Evolutionary conservation across 805 yeast genomes (phyloP), one percentile per base, ranked within the genome.

Genomic region (Candida argentea): DNA sequence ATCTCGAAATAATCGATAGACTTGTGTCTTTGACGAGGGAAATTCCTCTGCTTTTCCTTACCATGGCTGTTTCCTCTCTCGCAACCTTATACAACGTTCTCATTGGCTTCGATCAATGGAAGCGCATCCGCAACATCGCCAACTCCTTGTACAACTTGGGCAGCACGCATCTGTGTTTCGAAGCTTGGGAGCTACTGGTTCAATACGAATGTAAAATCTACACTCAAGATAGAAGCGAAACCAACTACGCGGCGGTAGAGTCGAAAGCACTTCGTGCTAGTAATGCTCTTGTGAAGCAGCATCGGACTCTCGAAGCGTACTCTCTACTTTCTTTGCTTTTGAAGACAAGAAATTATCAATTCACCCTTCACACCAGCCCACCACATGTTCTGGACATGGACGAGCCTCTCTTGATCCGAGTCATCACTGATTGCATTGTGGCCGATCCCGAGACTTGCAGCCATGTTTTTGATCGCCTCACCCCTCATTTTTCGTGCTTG

Each of bases 101-200:
- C n/a, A 26, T 33, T 12, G 25, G 34, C 5, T 39, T 45, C 26
- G 55, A 46, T 18, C 63, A 55, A 20, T 29, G 25, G 12, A 67
- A 63, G 35, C 43, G 76, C 31, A 42, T 66, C 5, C 50, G 59
- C 27, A 70, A 69, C 38, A 35, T 71, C 3, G 61, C 74, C 3
- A 68, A 65, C 35, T 27, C 71, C 8, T 44, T 59, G 5, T 70
- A 55, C 39, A 62, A 66, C 32, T 39, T 53, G 26, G 70, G 66
- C 1, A 12, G 26, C 25, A 29, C 20, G 16, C 15, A 16, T 11
- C 14, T 12, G 14, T 18, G 16, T 24, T 14, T 14, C 11, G n/a
- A 14, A 5, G 27, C 26, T 7, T 32, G 32, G 27, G 14, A 14
- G 16, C n/a, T 26, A 3, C 52, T 58, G 12, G 32, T 62, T 10